These are phyloP conservation scores for Helianthus annuus DNA, from an alignment of 129 eudicot genomes.

Conservation along the genomic window DNA sequence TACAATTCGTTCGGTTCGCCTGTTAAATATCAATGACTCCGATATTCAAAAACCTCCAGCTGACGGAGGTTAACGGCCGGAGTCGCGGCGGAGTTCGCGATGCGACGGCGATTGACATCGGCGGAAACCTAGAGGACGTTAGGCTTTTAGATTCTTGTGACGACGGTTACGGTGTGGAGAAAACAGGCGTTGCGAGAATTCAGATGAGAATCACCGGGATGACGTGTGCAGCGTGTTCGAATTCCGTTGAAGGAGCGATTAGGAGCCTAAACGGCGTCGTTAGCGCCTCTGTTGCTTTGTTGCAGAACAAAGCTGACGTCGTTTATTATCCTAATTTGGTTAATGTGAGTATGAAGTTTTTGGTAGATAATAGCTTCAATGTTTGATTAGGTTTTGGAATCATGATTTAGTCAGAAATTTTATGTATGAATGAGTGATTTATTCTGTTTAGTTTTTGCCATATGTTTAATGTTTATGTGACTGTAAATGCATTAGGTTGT, in stretches of 20 bases:
- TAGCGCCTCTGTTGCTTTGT: constrained; percentile 72
- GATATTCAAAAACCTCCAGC: constrained; percentile 50
- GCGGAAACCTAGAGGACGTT: constrained; percentile 54
- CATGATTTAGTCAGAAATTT: neutral
- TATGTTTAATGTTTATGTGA: neutral
- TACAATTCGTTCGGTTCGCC: constrained; percentile 9
- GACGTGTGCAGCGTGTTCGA: constrained; percentile 91
- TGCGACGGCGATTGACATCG: constrained; percentile 36
- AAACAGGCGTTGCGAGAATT: constrained; percentile 38
- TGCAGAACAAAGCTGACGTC: constrained; percentile 78
- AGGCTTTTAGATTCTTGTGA: constrained; percentile 63
- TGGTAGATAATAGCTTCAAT: neutral
- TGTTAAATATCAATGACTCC: constrained; percentile 49
- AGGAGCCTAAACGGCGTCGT: constrained; percentile 60
- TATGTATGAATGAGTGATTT: neutral
- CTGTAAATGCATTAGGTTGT: neutral
- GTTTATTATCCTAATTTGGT: constrained; percentile 51
- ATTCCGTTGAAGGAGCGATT: constrained; percentile 80
- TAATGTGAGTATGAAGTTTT: constrained; percentile 38
- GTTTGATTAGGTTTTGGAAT: neutral
- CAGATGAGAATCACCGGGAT: constrained; percentile 82
- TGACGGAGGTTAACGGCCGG: constrained; percentile 40
- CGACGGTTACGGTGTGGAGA: neutral
- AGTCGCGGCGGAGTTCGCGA: constrained; percentile 21
- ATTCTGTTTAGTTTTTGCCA: neutral